Conservation (phyloP, 805 yeast genomes). For the Kuraishia capsulata region DNA sequence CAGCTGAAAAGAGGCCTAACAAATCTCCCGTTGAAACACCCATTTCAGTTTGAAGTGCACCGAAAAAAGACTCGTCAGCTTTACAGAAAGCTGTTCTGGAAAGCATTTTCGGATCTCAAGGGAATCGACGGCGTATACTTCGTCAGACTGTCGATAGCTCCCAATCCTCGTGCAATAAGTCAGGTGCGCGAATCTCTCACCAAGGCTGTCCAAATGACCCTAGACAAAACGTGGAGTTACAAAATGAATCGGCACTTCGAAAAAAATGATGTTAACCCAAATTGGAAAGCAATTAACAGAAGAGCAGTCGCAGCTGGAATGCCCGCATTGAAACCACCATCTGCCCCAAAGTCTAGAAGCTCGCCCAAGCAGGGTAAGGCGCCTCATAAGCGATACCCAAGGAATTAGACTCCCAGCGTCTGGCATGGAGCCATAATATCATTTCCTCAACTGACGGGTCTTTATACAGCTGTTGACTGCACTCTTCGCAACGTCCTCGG, state of each 20-base stretch:
- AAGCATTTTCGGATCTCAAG: constrained; percentile 5
- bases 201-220: constrained; percentile 3
- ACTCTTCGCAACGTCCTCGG: constrained; percentile 21
- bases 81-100: constrained; percentile 11
- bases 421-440: constrained; percentile 41
- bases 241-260: constrained; percentile 2
- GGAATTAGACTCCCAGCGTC: constrained; percentile 22
- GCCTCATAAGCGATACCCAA: constrained; percentile 30
- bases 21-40: constrained; percentile 7
- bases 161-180: constrained; percentile 7
- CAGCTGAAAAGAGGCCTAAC: background rate
- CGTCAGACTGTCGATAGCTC: constrained; percentile 7
- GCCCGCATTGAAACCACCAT: no score
- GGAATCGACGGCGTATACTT: constrained; percentile 17
- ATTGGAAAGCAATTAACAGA: background rate
- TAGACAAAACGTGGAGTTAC: background rate
- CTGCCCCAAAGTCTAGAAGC: no score
- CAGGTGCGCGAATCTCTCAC: constrained; percentile 8
- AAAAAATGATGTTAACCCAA: constrained; percentile 1
- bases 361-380: constrained; percentile 40
- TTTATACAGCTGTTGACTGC: constrained; percentile 23
- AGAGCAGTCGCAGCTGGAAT: no score
- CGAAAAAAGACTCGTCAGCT: constrained; percentile 7
- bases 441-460: constrained; percentile 19
- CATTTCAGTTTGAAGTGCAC: constrained; percentile 11